Percentiles rank a stretch among this genome's conserved stretches.
Conservation (phyloP, 148 eudicot genomes). For the Persicaria maculosa region DNA sequence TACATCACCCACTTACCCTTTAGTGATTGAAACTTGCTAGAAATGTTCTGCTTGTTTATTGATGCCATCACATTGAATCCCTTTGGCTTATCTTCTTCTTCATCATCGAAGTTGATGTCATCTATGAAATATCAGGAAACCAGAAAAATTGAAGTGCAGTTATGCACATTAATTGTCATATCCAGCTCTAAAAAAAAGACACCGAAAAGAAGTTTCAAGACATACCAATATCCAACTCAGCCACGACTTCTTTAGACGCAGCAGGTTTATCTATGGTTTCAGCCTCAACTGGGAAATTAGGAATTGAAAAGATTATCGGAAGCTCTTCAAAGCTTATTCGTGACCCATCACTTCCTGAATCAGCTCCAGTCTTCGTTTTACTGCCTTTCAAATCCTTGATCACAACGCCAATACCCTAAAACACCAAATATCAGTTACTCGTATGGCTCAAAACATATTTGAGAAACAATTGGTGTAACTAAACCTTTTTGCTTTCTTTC, state of each 20-base stretch:
- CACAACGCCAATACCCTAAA: conserved; percentile 67
- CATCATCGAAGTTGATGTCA: no score
- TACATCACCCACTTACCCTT: no score
- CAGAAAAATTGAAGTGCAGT: not conserved
- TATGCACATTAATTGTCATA: not conserved
- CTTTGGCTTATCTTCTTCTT: no score
- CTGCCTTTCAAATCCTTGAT: conserved; percentile 56
- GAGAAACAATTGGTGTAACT: conserved; percentile 8
- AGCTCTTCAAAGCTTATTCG: conserved; percentile 20
- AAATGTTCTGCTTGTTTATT: no score
- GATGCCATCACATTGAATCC: no score
- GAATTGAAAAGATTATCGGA: conserved; percentile 35
- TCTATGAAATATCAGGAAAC: no score
- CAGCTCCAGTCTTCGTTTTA: conserved; percentile 43
- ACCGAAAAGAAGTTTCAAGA: not conserved
- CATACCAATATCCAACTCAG: conserved; percentile 73
- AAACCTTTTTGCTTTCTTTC: conserved; percentile 94
- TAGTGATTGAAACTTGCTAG: no score
- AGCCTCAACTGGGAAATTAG: conserved; percentile 48
- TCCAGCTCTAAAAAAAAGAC: not conserved
- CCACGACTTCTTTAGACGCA: conserved; percentile 31
- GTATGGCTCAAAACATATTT: not conserved
- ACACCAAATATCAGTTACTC: not conserved
- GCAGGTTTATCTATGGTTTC: conserved; percentile 28
- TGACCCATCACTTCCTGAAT: conserved; percentile 32